Conservation (phyloP, 768 basidiomycete genomes). For the Hygrocybe coccinea region DNA sequence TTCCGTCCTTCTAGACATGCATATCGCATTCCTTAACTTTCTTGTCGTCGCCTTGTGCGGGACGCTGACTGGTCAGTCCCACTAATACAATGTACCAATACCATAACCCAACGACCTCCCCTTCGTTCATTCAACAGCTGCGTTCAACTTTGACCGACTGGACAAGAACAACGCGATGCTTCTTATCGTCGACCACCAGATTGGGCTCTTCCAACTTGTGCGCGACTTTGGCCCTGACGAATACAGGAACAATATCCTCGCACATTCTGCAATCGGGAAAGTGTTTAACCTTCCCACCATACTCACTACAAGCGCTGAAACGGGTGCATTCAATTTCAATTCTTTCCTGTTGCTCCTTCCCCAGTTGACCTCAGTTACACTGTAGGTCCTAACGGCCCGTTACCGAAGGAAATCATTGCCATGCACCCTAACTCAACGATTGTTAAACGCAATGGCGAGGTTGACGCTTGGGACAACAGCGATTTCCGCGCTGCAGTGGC, state of each 20-base stretch:
- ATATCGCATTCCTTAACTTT: no score
- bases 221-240: constrained; percentile 38
- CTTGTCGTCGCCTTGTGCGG: no score
- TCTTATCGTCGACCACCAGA: constrained; percentile 47
- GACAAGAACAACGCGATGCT: constrained; percentile 42
- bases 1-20: no score
- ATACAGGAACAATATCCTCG: constrained; percentile 43
- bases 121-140: constrained; percentile 10
- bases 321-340: constrained; percentile 23
- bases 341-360: not conserved
- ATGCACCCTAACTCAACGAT: constrained; percentile 43
- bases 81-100: not conserved
- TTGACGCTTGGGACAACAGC: constrained; percentile 49
- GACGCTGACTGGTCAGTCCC: no score
- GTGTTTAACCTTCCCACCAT: constrained; percentile 44
- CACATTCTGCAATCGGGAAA: constrained; percentile 43
- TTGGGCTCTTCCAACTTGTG: constrained; percentile 44
- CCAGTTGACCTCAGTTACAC: not conserved
- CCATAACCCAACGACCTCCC: no score
- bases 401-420: constrained; percentile 40
- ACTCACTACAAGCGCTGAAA: constrained; percentile 43
- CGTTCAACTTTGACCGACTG: constrained; percentile 30
- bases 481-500: constrained; percentile 44
- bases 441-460: constrained; percentile 46
- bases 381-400: constrained; percentile 45